Base-by-base conservation (phyloP, 257 asterid genomes). In the Solanum paucissectum region DNA sequence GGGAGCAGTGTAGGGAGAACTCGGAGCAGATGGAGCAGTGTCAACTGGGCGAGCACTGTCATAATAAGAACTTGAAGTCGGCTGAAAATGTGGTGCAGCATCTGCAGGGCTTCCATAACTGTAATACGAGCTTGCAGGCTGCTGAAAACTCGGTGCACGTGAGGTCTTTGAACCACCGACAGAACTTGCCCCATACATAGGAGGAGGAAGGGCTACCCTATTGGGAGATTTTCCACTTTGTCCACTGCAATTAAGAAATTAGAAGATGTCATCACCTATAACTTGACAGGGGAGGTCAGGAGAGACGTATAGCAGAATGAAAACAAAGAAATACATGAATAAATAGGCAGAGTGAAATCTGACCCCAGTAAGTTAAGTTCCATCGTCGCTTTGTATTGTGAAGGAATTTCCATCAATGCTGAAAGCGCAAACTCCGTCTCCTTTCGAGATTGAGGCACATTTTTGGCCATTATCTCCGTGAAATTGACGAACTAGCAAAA, bases 351-450 rank as follows among this genome's bases (percentile, higher is more conserved):
- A 27, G 37, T 3, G 13, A 68, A 55, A 85, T 42, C 76, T 36
- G 81, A 85, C 99, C 99, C 99, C 89, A 96, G 90, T 87, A 96
- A 79, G 91, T 93, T 93, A 38, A 97, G 98, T 94, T 94, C 98
- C 94, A 97, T 89, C 4, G 99, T 96, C 27, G 99, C 99, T 93
- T 95, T 96, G 90, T 96, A 97, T 85, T 97, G 99, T 11, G 95
- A 55, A 55, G 99, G 99, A 52, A 97, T 93, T 91, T 97, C 99
- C 99, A 97, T 97, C 90, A 97, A 88, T 25, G 99, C 94, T 55
- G 99, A 79, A 86, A 97, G 98, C 69, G 99, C 99, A 87, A 97
- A 97, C 88, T 96, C 97, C 2, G 99, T 94, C 94, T 97, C 99
- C 87, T 97, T 97, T 23, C 98, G 94, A 66, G 94, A 42, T 83